These are phyloP conservation scores for Saccharomyces hybrid DNA, from an alignment of 1,139 yeast species.

Conservation along the genomic window DNA sequence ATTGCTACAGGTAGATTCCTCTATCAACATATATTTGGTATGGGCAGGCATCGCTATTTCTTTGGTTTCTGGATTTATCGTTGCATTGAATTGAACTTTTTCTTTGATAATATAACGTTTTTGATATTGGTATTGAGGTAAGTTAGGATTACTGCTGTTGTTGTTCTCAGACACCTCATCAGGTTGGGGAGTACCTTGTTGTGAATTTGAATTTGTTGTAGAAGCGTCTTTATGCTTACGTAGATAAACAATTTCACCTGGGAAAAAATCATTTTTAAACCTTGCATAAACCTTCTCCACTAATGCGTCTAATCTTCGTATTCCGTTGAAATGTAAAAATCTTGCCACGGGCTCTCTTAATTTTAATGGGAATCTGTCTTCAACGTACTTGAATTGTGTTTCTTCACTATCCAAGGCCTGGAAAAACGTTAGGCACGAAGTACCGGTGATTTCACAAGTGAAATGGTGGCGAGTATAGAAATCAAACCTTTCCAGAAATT, in stretches of 20 bases:
- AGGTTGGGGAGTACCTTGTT: conserved; percentile 16
- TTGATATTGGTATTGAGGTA: conserved; percentile 4
- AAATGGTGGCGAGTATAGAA: conserved; percentile 69
- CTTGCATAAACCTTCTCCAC: conserved; percentile 75
- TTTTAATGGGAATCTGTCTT: conserved; percentile 80
- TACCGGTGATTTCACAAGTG: conserved; percentile 94
- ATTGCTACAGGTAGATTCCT: conserved; percentile 41
- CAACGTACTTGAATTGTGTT: conserved; percentile 61
- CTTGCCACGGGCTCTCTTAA: conserved; percentile 84
- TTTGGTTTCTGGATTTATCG: conserved; percentile 30
- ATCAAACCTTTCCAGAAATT: conserved; percentile 61
- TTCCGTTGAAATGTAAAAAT: conserved; percentile 72
- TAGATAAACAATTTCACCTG: conserved; percentile 78
- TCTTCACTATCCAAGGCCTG: conserved; percentile 80
- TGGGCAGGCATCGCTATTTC: conserved; percentile 53
- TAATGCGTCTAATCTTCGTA: conserved; percentile 76
- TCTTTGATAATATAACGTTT: conserved; percentile 48
- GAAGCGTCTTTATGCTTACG: conserved; percentile 34
- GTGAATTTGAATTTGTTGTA: conserved; percentile 10
- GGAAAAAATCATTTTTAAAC: conserved; percentile 79
- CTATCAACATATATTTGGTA: conserved; percentile 59
- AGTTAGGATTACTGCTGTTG: conserved; percentile 1
- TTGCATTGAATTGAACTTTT: conserved; percentile 46
- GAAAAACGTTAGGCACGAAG: conserved; percentile 81
- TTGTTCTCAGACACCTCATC: conserved; percentile 1